Evolutionary conservation across 2,329 filamentous ascomycete genomes (phyloP), one percentile per base, ranked within the genome.

Genomic region (Stemphylium beticola): DNA sequence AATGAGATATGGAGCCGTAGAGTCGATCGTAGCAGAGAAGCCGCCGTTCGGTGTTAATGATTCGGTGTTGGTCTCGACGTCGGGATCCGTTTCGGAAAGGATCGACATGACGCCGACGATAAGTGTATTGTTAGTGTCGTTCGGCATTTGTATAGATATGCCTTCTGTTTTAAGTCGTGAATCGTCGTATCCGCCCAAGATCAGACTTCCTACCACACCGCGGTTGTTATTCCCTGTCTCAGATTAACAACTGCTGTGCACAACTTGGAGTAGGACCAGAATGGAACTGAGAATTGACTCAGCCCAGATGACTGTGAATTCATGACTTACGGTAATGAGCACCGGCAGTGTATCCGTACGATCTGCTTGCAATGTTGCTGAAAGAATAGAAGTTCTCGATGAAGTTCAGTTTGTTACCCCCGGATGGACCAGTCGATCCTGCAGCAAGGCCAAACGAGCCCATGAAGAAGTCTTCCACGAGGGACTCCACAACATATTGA

Each of bases 121-220:
- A 2, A 74, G 59, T 2, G 61, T 62, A 15, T 55, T 65, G 46
- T 71, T 66, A 8, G 50, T 41, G 7, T 55, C 42, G 39, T 46
- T 64, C 0, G 64, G 60, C 53, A 74, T 65, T 3, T 15, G 7
- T 17, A 70, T 60, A 7, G 53, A 63, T 1, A 53, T 55, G 2
- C 68, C 55, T 12, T 55, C 47, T 9, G 62, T 50, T n/a, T 55
- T 61, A 11, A 74, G 58, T 9, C 76, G 68, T 0, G 72, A 65
- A 26, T 62, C 53, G 50, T 80, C 77, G 46, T 75, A 79, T 5
- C 78, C 78, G 11, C 78, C 77, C 1, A 80, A 61, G 0, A 76
- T 69, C 4, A 78, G 65, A 36, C 61, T 76, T 17, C 67, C 74
- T 2, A 50, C 47, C 17, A 60, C 58, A 24, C 71, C 72, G n/a